phyloP scores from a whole-genome alignment of 163 green algal genomes.

The Chloroidium sp. region DNA sequence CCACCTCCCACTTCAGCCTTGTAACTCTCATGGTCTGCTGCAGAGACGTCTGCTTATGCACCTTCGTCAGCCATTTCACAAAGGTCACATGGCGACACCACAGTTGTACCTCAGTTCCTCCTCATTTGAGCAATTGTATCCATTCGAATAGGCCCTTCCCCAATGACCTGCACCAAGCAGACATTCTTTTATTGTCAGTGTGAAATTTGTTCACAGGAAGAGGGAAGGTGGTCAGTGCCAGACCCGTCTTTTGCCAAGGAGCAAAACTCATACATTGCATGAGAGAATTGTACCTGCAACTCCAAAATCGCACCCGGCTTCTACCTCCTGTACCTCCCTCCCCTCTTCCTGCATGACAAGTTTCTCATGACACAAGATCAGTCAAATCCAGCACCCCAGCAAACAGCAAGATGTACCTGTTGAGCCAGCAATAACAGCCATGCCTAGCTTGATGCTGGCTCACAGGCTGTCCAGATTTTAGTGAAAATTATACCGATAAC shows the following conservation, averaged over 20 bases:
- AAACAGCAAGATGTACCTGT: not conserved
- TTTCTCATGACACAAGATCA: not conserved
- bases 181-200: too few species aligned
- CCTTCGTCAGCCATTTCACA: too few species aligned
- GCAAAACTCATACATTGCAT: not conserved
- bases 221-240: not conserved
- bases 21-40: too few species aligned
- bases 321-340: not conserved
- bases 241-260: not conserved
- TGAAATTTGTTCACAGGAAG: too few species aligned
- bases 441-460: too few species aligned
- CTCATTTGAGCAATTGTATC: slow-evolving; percentile 6
- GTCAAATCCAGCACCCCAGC: not conserved
- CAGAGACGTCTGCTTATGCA: too few species aligned
- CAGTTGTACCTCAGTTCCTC: not conserved
- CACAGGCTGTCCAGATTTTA: too few species aligned
- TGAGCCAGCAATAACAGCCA: not conserved
- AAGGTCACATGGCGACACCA: not conserved
- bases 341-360: not conserved
- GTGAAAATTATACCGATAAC: too few species aligned
- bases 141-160: not conserved
- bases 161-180: not conserved
- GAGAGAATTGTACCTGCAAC: not conserved
- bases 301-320: not conserved
- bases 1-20: too few species aligned